Conservation (phyloP, 169 alveolate species). For the Amoebophrya sp. region DNA sequence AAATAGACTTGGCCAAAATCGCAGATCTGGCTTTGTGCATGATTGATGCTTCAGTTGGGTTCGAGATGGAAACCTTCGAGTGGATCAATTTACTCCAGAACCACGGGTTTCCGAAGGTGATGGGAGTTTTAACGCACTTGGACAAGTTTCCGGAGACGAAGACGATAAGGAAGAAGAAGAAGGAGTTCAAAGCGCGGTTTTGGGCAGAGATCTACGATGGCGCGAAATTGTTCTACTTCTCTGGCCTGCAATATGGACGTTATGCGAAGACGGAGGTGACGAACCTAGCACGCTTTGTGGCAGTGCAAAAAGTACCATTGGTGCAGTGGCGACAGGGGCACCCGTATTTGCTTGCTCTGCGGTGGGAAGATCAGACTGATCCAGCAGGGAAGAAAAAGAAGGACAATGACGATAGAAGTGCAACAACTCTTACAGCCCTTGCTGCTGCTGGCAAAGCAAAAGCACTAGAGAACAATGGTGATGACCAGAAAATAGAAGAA, state of each 20-base stretch:
- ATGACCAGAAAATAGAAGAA: too few relatives aligned
- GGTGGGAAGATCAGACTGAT: conserved; percentile 69
- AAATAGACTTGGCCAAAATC: conserved; percentile 95
- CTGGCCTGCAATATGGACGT: conserved; percentile 81
- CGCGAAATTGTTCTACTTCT: conserved; percentile 91
- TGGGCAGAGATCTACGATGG: conserved; percentile 97
- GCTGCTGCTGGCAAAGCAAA: neutral
- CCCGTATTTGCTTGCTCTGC: conserved; percentile 90
- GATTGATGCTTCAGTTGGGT: conserved; percentile 90
- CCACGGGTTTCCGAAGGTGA: conserved; percentile 66
- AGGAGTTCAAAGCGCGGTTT: conserved; percentile 84
- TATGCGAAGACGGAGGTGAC: conserved; percentile 85
- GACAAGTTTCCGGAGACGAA: conserved; percentile 87
- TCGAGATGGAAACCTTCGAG: conserved; percentile 99
- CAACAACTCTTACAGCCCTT: too few relatives aligned
- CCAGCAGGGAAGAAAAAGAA: conserved; percentile 39
- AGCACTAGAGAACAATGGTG: neutral
- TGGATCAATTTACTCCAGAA: conserved; percentile 86
- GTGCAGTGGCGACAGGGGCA: conserved; percentile 91
- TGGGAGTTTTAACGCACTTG: conserved; percentile 93
- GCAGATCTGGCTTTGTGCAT: conserved; percentile 93
- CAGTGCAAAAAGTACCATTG: conserved; percentile 77
- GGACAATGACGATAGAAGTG: too few relatives aligned
- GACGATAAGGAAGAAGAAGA: conserved; percentile 84
- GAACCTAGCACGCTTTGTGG: conserved; percentile 88